A percentile compares a stretch with the other conserved stretches of the same genome.
phyloP scores from a whole-genome alignment of 2,329 filamentous ascomycete species.

The Mariannaea sp. region DNA sequence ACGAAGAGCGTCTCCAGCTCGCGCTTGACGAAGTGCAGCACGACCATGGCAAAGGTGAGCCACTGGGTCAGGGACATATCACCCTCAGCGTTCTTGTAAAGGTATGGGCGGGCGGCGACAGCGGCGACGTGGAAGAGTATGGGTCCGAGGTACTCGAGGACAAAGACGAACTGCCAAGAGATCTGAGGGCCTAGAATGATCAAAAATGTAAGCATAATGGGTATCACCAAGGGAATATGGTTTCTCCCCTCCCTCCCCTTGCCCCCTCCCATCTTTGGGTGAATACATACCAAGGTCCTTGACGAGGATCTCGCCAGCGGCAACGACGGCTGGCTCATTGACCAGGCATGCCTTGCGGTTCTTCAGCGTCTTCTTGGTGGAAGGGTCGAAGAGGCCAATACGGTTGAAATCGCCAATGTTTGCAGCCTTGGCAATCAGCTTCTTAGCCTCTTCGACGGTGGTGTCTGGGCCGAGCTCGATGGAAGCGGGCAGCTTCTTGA shows the following conservation, averaged over 20 bases:
- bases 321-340: conserved; percentile 54
- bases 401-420: conserved; percentile 63
- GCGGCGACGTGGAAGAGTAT: conserved; percentile 82
- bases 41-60: conserved; percentile 74
- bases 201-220: neutral
- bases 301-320: conserved; percentile 70
- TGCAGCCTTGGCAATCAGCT: conserved; percentile 55
- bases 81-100: conserved; percentile 51
- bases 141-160: conserved; percentile 93
- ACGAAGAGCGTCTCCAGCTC: conserved; percentile 94
- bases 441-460: conserved; percentile 66
- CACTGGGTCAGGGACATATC: conserved; percentile 70
- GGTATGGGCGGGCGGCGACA: conserved; percentile 72
- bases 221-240: neutral
- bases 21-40: conserved; percentile 89
- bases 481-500: conserved; percentile 59
- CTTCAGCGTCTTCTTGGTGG: conserved; percentile 66
- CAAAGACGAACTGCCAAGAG: conserved; percentile 89
- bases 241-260: too few species aligned
- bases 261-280: too few species aligned
- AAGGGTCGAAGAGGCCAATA: conserved; percentile 64
- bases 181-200: conserved; percentile 74
- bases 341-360: conserved; percentile 60
- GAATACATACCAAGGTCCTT: conserved; percentile 86
- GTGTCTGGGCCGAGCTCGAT: conserved; percentile 55